phyloP scores from a whole-genome alignment of 306 rosid species.

The Albizia julibrissin region DNA sequence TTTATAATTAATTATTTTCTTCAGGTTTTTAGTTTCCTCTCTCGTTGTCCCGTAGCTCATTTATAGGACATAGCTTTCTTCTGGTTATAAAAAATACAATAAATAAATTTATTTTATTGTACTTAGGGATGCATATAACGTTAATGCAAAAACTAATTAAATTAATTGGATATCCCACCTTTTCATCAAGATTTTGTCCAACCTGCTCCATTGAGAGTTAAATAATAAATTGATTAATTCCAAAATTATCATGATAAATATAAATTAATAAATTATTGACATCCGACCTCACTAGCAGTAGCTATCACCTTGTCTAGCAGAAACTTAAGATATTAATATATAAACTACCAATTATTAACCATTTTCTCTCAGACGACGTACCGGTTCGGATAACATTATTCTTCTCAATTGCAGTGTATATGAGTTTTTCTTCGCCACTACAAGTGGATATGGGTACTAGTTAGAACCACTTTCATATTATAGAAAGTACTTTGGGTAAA shows the following conservation, averaged over 20 bases:
- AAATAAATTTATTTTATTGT: background rate
- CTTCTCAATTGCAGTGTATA: background rate
- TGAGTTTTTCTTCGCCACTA: background rate
- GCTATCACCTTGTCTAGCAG: background rate
- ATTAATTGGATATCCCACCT: background rate
- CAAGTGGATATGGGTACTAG: too few relatives aligned
- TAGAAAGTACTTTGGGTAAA: too few relatives aligned
- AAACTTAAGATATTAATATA: background rate
- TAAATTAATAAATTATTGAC: constrained; percentile 2
- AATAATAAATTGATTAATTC: background rate
- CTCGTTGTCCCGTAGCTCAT: background rate
- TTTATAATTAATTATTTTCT: background rate
- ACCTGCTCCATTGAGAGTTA: background rate
- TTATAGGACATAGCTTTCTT: background rate
- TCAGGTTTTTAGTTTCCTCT: background rate
- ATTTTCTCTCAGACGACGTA: background rate
- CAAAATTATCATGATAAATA: background rate
- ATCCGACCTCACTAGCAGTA: background rate
- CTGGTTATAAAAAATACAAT: background rate
- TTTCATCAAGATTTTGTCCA: constrained; percentile 18
- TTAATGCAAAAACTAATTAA: background rate
- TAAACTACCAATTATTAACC: background rate
- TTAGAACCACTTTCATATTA: too few relatives aligned
- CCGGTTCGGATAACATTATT: background rate
- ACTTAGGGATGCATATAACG: background rate